These are phyloP conservation scores for Coemansia sp. DNA, from an alignment of 192 early-diverging fungal genomes.

Conservation along the genomic window DNA sequence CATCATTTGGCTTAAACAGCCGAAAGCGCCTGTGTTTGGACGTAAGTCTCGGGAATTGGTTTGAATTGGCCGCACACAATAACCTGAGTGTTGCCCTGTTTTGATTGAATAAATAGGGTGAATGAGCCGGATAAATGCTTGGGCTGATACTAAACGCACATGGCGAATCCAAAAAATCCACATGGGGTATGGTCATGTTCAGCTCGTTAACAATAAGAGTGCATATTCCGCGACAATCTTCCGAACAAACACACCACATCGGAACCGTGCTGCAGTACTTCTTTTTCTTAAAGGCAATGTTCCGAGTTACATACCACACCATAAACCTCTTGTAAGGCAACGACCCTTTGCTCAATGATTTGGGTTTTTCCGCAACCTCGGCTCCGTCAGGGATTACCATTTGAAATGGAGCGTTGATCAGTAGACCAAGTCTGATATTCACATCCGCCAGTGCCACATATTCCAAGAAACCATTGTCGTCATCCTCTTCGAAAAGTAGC, in stretches of 20 bases:
- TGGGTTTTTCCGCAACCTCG: too few species aligned
- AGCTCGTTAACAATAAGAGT: slow-evolving; percentile 36
- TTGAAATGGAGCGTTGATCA: not conserved
- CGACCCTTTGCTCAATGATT: too few species aligned
- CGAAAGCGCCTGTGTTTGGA: too few species aligned
- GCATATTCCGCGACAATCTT: slow-evolving; percentile 36
- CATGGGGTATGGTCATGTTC: slow-evolving; percentile 12
- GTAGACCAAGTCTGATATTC: not conserved
- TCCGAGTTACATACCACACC: too few species aligned
- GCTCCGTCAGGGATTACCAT: too few species aligned
- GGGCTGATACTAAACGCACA: slow-evolving; percentile 16
- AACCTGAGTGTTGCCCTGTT: too few species aligned
- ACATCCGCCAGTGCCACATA: not conserved
- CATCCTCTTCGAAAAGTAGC: too few species aligned
- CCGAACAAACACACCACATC: slow-evolving; percentile 26
- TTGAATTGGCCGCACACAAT: too few species aligned
- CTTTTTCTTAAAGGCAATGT: not conserved
- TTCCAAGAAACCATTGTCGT: too few species aligned
- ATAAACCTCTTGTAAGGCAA: too few species aligned
- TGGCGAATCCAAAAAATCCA: slow-evolving; percentile 5
- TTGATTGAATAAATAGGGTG: not conserved
- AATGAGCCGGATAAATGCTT: not conserved
- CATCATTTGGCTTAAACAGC: too few species aligned
- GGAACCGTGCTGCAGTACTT: slow-evolving; percentile 16
- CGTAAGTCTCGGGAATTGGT: too few species aligned